Base-by-base conservation (phyloP, 2,329 filamentous ascomycete genomes). In the Fusarium sp. region DNA sequence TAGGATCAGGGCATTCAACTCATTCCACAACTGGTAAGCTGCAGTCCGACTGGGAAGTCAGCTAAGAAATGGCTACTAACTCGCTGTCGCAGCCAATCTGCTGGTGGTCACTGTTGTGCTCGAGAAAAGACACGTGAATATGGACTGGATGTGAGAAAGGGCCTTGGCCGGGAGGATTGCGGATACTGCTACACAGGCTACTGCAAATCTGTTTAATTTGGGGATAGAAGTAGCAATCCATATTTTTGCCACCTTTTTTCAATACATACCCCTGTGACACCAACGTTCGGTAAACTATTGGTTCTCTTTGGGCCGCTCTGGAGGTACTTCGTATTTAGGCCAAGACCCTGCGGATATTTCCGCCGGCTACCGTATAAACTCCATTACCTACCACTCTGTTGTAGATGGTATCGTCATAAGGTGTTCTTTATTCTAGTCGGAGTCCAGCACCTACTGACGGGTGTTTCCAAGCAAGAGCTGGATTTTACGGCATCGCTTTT, bases 21-120 rank as follows among this genome's bases (percentile, higher is more conserved):
- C 49, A 2, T 63, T 63, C 33, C 61, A 63, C 29, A 63, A 44
- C 16, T 63, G 49, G 49, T 35, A 44, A 44, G 49, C 20, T 16
- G 42, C 14, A 24, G 20, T 24, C 42, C 7, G 12, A 9, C 20
- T 16, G 42, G 4, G 20, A 7, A 24, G 42, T 4, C 14, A 16
- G 42, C 4, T 46, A 24, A 16, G 22, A 20, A 24, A 24, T 24
- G 4, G 20, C 2, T 4, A 16, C 12, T 24, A 46, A 46, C 20
- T 24, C 14, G 4, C 20, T 7, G 42, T 22, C 20, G 14, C 6
- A 62, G 60, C 12, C 24, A 42, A 24, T 33, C 35, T 12, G 49
- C 49, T n/a, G 36, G 49, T 10, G 49, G 61, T 6, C 61, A 63
- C 24, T 63, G 61, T 20, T 63, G 49, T 22, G 61, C 49, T 35